Evolutionary conservation across 2,329 filamentous ascomycete genomes (phyloP).

Genomic region (Calonectria ilicicola): DNA sequence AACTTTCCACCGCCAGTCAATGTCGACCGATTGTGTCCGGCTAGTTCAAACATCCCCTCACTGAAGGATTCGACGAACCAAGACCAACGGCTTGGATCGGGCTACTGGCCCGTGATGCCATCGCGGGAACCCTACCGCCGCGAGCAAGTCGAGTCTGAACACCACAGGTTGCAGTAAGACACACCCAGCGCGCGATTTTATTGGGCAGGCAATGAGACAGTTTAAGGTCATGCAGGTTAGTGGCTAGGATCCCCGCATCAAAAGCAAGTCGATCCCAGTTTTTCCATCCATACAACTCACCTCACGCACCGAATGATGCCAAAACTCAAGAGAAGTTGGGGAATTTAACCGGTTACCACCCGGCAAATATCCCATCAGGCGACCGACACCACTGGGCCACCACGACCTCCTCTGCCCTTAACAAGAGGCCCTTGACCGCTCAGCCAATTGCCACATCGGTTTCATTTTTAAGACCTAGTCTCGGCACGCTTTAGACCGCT

Average conservation of each 20-base stretch:
- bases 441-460: conserved; percentile 8
- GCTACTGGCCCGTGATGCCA: conserved; percentile 25
- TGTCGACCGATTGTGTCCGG: conserved; percentile 1
- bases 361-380: conserved; percentile 11
- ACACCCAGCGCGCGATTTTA: background rate
- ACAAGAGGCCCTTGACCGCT: conserved; percentile 2
- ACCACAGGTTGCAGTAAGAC: conserved; percentile 5
- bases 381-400: background rate
- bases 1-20: background rate
- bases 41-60: background rate
- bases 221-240: background rate
- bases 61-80: background rate
- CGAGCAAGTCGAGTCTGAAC: background rate
- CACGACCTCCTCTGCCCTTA: conserved; percentile 1
- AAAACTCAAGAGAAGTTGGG: conserved; percentile 18
- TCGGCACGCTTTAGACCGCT: background rate
- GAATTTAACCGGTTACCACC: conserved; percentile 23
- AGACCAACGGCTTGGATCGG: conserved; percentile 6
- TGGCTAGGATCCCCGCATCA: conserved; percentile 21
- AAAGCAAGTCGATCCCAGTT: conserved; percentile 16
- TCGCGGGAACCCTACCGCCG: conserved; percentile 18
- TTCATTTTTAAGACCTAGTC: background rate
- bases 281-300: conserved; percentile 26
- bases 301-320: conserved; percentile 12
- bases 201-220: conserved; percentile 12